phyloP scores from a whole-genome alignment of 768 basidiomycete species.

The Agaricus blazei region DNA sequence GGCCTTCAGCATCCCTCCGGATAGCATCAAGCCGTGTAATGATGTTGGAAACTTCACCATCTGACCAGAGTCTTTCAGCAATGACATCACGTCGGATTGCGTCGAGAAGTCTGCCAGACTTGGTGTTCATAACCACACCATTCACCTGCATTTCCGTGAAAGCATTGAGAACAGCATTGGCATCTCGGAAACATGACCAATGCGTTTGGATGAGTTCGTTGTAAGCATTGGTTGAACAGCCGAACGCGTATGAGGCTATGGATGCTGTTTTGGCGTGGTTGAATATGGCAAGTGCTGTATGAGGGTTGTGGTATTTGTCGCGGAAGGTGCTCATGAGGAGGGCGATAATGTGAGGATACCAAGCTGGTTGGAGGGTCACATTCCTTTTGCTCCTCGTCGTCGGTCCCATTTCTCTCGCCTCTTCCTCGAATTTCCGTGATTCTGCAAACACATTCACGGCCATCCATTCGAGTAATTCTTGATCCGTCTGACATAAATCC shows the following conservation, averaged over 20 bases:
- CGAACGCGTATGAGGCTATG: conserved; percentile 79
- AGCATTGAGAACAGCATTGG: conserved; percentile 66
- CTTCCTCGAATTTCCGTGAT: conserved; percentile 44
- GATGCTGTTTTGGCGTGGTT: conserved; percentile 71
- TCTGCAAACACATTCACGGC: conserved; percentile 62
- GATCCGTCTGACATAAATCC: conserved; percentile 62
- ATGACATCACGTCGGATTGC: conserved; percentile 59
- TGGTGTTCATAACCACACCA: conserved; percentile 59
- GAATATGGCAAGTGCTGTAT: conserved; percentile 80
- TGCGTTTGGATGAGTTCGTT: conserved; percentile 85
- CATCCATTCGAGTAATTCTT: conserved; percentile 72
- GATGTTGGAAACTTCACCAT: conserved; percentile 40
- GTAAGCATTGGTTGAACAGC: conserved; percentile 84
- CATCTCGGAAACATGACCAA: conserved; percentile 81
- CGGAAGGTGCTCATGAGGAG: conserved; percentile 76
- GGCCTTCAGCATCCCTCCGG: background rate
- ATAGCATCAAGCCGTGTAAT: conserved; percentile 7
- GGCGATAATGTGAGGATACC: conserved; percentile 74
- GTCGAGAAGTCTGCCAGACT: conserved; percentile 60
- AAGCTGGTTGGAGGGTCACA: conserved; percentile 49
- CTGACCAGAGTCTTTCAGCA: conserved; percentile 45
- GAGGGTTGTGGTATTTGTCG: conserved; percentile 72
- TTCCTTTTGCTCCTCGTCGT: conserved; percentile 17
- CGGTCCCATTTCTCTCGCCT: conserved; percentile 28
- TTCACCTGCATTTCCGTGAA: conserved; percentile 82